Evolutionary conservation across 352 stramenopile species (phyloP), one percentile per base, ranked within the genome.

Genomic region (Paralagenidium karlingii): DNA sequence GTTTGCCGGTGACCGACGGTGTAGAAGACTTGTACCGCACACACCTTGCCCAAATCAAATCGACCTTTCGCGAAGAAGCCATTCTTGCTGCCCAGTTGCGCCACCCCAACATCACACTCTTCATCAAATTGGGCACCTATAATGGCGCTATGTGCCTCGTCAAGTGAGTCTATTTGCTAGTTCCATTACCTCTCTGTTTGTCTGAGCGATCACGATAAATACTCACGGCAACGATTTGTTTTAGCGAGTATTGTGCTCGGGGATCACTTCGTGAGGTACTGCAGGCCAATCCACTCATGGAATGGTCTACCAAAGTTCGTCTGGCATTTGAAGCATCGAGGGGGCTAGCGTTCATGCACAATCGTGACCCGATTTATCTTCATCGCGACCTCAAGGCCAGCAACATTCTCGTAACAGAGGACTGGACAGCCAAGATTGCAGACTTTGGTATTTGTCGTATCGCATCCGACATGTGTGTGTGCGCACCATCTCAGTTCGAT

Each of bases 341-440:
- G 57, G 67, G 70, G 8, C 54, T 84, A n/a, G 67, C 70, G 3
- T 84, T 80, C 47, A 82, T 84, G 70, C 70, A 84, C 49, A 82
- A 82, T 31, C 60, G 67, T 24, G 58, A 82, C 32, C 70, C 67
- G 19, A 82, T 82, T 30, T 84, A 84, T 30, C 48, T 84, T 31
- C 70, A 84, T 32, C 70, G 70, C 31, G 70, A 84, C 43, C 51
- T 84, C 32, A 84, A 84, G 41, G 64, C 67, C 21, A 80, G 67
- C 21, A 84, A 84, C 43, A 84, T 82, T 38, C 51, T 84, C 6
- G 68, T 84, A 30, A 84, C 70, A 16, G 63, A 68, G 16, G 64
- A 79, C 50, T 84, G 70, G 67, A 80, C 64, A 1, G 67, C 67
- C 20, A 84, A 84, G 43, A 82, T 84, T 24, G 55, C 70, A 28